phyloP scores from a whole-genome alignment of 2,329 filamentous ascomycete species.

The Ceratocystis ficicola region DNA sequence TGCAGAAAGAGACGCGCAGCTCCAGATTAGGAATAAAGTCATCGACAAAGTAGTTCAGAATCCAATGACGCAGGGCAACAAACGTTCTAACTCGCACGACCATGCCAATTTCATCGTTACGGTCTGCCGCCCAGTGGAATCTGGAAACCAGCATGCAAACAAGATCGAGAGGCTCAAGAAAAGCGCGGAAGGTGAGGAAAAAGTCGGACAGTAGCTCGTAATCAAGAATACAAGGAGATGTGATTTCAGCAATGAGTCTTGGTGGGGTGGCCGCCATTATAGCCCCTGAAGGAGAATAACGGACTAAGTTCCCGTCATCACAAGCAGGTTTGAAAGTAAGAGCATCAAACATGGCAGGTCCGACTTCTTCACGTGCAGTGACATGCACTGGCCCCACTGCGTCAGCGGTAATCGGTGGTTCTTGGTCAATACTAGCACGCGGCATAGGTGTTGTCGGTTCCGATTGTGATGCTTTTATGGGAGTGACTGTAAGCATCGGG shows the following conservation, averaged over 20 bases:
- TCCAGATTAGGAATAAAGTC: conserved; percentile 72
- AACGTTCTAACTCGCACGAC: conserved; percentile 94
- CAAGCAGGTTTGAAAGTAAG: conserved; percentile 67
- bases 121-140: conserved; percentile 71
- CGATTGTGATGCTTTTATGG: conserved; percentile 23
- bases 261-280: conserved; percentile 85
- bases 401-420: background rate
- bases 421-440: conserved; percentile 2
- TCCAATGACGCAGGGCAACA: conserved; percentile 91
- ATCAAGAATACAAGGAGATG: conserved; percentile 87
- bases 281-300: conserved; percentile 59
- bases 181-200: conserved; percentile 86
- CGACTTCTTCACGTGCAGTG: conserved; percentile 42
- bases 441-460: conserved; percentile 29
- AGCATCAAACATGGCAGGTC: conserved; percentile 68
- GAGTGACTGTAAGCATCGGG: background rate
- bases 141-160: conserved; percentile 75
- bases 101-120: conserved; percentile 71
- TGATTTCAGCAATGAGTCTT: conserved; percentile 88
- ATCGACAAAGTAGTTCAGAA: conserved; percentile 92
- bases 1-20: conserved; percentile 67
- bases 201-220: conserved; percentile 97
- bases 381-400: conserved; percentile 37
- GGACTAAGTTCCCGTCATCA: conserved; percentile 69
- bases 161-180: conserved; percentile 64